Base-by-base conservation (phyloP, 495 filamentous ascomycete genomes). In the Xylaria nigripes region DNA sequence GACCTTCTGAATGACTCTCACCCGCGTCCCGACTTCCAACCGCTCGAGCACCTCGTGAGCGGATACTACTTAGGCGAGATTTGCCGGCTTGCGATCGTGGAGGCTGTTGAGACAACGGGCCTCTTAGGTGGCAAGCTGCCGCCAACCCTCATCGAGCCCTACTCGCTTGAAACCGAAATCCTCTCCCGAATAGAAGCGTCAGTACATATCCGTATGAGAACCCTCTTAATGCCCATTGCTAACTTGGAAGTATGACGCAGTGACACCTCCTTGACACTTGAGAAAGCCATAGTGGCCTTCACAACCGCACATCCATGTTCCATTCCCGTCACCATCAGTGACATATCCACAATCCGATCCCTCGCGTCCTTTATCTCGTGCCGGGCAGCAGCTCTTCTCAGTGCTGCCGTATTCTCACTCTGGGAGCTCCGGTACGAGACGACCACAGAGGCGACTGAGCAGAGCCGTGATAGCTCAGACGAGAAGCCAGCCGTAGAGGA, bases 51-150 rank as follows among this genome's bases (percentile, higher is more conserved):
- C 57, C 79, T 91, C 70, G 84, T 88, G 6, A 83, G 85, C 56
- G 89, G 89, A 6, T 83, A 83, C 34, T 95, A 95, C 64, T 78
- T 95, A 4, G 89, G 89, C 21, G 89, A 95, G 73, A 76, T 95
- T 5, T 82, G 84, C 49, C 80, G 89, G 3, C 64, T 87, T 6
- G 80, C 83, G 2, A 72, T 89, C 42, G 69, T 85, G 27, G 87
- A 91, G 25, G 83, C 80, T 0, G 73, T 84, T 43, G 56, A 76
- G 19, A 73, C 70, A 4, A 72, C 75, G 0, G 76, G 76, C 7
- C 56, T 85, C 1, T 75, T 87, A 47, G 72, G 74, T 45, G 82
- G 82, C 6, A 61, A 78, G 22, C 61, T 85, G 8, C 82, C 83
- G 16, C 69, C 72, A 0, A 71, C 71, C 1, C 59, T 86, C 10